A percentile compares a stretch with the other conserved stretches of the same genome.
Conservation (phyloP, 2,329 filamentous ascomycete genomes). For the Phialocephala subalpina region DNA sequence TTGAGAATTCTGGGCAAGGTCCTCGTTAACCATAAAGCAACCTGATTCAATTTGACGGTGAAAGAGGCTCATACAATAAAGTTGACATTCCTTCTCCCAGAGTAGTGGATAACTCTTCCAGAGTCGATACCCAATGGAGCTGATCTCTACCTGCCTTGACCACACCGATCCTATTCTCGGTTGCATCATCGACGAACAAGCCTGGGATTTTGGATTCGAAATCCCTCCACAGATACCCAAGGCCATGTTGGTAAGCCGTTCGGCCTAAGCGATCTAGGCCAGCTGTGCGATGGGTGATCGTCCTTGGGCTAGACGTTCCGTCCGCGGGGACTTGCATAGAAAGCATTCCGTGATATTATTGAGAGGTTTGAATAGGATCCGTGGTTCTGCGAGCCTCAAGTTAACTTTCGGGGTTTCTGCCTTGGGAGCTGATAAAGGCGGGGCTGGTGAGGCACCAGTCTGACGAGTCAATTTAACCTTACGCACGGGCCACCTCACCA, state of each 20-base stretch:
- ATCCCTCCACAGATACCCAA: constrained; percentile 11
- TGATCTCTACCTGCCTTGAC: constrained; percentile 13
- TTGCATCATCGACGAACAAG: constrained; percentile 13
- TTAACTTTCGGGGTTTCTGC: constrained; percentile 12
- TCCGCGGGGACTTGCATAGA: constrained; percentile 12
- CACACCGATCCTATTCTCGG: constrained; percentile 12
- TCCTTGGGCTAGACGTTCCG: constrained; percentile 11
- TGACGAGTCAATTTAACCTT: neutral
- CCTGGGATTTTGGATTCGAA: constrained; percentile 12
- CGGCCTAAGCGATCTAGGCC: constrained; percentile 13
- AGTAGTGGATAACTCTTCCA: constrained; percentile 12
- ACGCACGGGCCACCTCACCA: no score
- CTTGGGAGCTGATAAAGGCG: constrained; percentile 6
- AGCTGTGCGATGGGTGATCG: constrained; percentile 4
- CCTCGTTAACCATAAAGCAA: constrained; percentile 12
- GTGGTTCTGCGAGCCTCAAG: constrained; percentile 12
- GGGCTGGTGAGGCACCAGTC: no score
- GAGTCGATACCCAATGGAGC: constrained; percentile 10
- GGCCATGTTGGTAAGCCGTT: constrained; percentile 8
- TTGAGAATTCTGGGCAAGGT: constrained; percentile 10
- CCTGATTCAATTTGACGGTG: constrained; percentile 9
- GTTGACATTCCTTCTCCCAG: constrained; percentile 10
- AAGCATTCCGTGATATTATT: constrained; percentile 10
- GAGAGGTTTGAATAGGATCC: constrained; percentile 11
- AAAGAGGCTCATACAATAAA: constrained; percentile 13